These are phyloP conservation scores for Elymus sibiricus DNA, from an alignment of 176 grass and related monocot genomes.

Conservation along the genomic window DNA sequence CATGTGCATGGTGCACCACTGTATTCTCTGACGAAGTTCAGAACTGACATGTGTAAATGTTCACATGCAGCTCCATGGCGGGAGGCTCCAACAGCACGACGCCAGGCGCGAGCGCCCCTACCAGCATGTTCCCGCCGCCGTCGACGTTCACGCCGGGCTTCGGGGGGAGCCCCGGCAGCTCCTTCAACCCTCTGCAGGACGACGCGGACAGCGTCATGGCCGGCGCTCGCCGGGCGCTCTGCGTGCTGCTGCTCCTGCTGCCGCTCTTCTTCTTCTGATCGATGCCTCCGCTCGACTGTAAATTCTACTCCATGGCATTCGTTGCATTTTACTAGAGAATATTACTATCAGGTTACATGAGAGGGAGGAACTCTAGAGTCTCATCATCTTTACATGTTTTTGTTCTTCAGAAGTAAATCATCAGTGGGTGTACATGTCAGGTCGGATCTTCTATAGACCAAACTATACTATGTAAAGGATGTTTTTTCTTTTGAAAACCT, in stretches of 20 bases:
- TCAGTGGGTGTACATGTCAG: constrained; percentile 14
- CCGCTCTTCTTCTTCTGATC: constrained; percentile 34
- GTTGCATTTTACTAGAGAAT: not conserved
- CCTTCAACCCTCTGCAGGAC: constrained; percentile 17
- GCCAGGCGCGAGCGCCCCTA: constrained; percentile 36
- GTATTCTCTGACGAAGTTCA: not conserved
- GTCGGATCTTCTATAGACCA: not conserved
- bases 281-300: not conserved
- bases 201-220: constrained; percentile 10
- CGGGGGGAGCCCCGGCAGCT: constrained; percentile 12
- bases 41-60: not conserved
- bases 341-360: not conserved
- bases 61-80: constrained; percentile 27
- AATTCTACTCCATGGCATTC: constrained; percentile 13
- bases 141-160: constrained; percentile 32
- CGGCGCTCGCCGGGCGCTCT: constrained; percentile 26
- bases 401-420: not conserved
- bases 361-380: not conserved
- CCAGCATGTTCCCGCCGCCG: constrained; percentile 33
- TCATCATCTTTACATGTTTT: not conserved
- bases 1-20: not conserved
- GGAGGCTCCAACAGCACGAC: constrained; percentile 28
- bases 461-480: not conserved
- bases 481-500: too few relatives aligned
- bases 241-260: constrained; percentile 17